Percentiles rank a stretch among this genome's conserved stretches.
Evolutionary conservation across 1,284 basidiomycete genomes (phyloP).

Genomic region (Austroboletus niveus): DNA sequence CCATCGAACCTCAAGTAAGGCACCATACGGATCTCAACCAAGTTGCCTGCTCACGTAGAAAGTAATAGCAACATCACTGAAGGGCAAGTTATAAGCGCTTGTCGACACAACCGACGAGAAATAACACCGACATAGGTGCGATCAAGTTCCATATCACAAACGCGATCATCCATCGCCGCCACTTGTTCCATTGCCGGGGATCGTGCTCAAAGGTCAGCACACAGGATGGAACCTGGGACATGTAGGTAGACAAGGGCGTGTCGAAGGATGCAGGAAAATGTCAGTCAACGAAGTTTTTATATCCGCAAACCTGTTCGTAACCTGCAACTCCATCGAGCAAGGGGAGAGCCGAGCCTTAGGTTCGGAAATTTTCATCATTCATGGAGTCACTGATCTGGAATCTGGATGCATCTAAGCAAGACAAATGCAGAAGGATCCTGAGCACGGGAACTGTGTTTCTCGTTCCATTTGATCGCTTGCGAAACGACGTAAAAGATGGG

Average conservation of each 20-base stretch:
- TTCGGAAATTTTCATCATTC: conserved; percentile 5
- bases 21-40: not conserved
- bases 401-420: not conserved
- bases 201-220: conserved; percentile 19
- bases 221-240: conserved; percentile 21
- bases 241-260: conserved; percentile 8
- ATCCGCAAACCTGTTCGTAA: conserved; percentile 1
- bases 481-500: conserved; percentile 13
- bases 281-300: conserved; percentile 6
- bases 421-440: not conserved
- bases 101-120: not conserved
- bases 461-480: conserved; percentile 8
- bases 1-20: not conserved
- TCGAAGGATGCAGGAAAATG: conserved; percentile 2
- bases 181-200: conserved; percentile 26
- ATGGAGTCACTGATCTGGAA: not conserved
- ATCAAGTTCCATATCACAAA: conserved; percentile 27
- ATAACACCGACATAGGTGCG: conserved; percentile 22
- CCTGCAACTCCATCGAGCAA: not conserved
- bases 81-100: conserved; percentile 5
- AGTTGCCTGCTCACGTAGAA: conserved; percentile 22
- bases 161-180: conserved; percentile 24
- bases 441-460: not conserved
- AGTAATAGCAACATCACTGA: conserved; percentile 23
- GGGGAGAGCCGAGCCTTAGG: not conserved